Conservation (phyloP, 2,329 filamentous ascomycete species). For the Meredithiella fracta region DNA sequence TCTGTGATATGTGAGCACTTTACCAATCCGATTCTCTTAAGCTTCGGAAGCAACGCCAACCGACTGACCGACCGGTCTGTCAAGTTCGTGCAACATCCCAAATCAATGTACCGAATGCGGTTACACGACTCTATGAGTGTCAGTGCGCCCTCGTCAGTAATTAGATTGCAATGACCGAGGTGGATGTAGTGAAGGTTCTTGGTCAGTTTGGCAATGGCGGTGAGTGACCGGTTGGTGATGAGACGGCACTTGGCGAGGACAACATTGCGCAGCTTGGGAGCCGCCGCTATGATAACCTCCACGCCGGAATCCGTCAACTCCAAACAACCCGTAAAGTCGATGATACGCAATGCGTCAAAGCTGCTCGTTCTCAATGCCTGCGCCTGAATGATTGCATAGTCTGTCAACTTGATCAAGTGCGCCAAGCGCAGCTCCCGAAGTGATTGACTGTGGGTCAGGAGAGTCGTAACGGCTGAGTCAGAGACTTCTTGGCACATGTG, state of each 20-base stretch:
- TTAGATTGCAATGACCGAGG: constrained; percentile 77
- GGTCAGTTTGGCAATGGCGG: constrained; percentile 72
- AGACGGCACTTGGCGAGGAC: constrained; percentile 88
- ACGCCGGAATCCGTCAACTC: constrained; percentile 75
- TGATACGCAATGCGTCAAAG: constrained; percentile 79
- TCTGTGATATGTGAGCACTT: constrained; percentile 89
- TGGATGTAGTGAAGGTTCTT: constrained; percentile 97
- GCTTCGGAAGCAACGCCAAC: constrained; percentile 72
- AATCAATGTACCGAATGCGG: constrained; percentile 88
- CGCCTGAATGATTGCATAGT: constrained; percentile 72
- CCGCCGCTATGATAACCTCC: constrained; percentile 69
- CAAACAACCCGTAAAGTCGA: constrained; percentile 80
- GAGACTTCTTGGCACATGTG: constrained; percentile 70
- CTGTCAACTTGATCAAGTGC: constrained; percentile 69
- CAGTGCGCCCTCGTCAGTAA: constrained; percentile 79
- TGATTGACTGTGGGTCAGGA: constrained; percentile 64
- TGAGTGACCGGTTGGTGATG: constrained; percentile 76
- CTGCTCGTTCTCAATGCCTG: constrained; percentile 45
- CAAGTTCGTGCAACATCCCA: constrained; percentile 82
- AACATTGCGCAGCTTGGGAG: constrained; percentile 77
- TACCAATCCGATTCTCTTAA: constrained; percentile 86
- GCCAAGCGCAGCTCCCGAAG: constrained; percentile 78
- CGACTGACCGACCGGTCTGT: constrained; percentile 77
- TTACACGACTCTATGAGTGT: constrained; percentile 74
- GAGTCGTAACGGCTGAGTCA: constrained; percentile 65